Base-by-base conservation (phyloP, 768 basidiomycete genomes). In the Termitomyces sp. region DNA sequence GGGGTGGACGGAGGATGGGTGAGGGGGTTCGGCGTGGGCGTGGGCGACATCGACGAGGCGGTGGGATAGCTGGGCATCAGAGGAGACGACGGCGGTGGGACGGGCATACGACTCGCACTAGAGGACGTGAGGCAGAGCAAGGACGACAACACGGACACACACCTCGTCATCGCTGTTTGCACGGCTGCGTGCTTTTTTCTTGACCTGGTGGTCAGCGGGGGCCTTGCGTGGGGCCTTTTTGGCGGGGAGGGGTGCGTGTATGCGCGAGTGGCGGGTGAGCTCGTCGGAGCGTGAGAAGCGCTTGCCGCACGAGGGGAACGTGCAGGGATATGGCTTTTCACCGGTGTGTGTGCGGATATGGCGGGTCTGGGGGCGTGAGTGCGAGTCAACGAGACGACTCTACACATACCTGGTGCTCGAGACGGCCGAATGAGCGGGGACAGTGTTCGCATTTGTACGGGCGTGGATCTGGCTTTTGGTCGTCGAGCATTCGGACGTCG, bases 311-410 rank as follows among this genome's bases (percentile, higher is more conserved):
- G 87, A 84, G 4, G 92, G 86, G 71, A 88, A 92, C 1, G 86
- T 88, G 82, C 96, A 99, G 23, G 85, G 82, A 67, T 98, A 98
- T 2, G 96, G 96, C 67, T 97, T 98, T 75, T 99, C 96, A 68
- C 96, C 96, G 0, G 96, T 99, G 72, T 99, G 96, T 0, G 95
- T 99, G 60, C 96, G 89, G 56, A 98, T 97, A 70, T 99, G 96
- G 62, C 96, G 89, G 20, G 96, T 99, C 93, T 98, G 72, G 36
- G 30, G 61, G 60, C 3, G 1, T 36, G 47, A 59, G n/a, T n/a
- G n/a, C n/a, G n/a, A n/a, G n/a, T n/a, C n/a, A n/a, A n/a, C n/a
- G n/a, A n/a, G n/a, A n/a, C n/a, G n/a, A 55, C 57, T 16, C 35
- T 20, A 18, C 44, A 66, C 72, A 40, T 66, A 91, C 94, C 85